Percentiles rank a stretch among this genome's conserved stretches.
phyloP scores from a whole-genome alignment of 2,329 filamentous ascomycete genomes.

The Sclerotinia trifoliorum region DNA sequence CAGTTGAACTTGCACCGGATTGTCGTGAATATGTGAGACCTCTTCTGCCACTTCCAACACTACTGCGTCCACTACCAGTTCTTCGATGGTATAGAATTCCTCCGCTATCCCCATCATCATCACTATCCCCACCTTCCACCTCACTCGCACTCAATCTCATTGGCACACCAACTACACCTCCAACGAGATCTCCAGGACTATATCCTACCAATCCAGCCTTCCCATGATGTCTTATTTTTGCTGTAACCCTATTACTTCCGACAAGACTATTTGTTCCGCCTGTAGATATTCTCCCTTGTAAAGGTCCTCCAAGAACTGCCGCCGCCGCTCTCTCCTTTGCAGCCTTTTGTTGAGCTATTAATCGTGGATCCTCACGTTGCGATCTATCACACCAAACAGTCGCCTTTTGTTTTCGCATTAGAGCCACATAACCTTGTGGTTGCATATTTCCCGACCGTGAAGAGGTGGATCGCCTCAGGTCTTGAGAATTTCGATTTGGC shows the following conservation, averaged over 20 bases:
- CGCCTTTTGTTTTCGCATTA: constrained; percentile 95
- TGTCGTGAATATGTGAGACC: constrained; percentile 44
- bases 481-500: constrained; percentile 57
- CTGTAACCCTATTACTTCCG: constrained; percentile 58
- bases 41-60: constrained; percentile 43
- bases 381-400: constrained; percentile 97
- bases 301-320: constrained; percentile 68
- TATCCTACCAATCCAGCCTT: constrained; percentile 77
- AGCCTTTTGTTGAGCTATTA: constrained; percentile 77
- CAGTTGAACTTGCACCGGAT: constrained; percentile 38
- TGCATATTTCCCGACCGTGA: constrained; percentile 61
- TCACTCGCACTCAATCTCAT: constrained; percentile 93
- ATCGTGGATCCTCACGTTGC: constrained; percentile 84
- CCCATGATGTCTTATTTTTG: constrained; percentile 86
- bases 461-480: constrained; percentile 75
- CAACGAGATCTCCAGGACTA: constrained; percentile 67
- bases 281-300: constrained; percentile 42
- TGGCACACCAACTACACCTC: constrained; percentile 75
- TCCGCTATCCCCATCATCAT: constrained; percentile 61
- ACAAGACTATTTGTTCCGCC: constrained; percentile 42
- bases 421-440: constrained; percentile 81
- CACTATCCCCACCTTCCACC: constrained; percentile 83
- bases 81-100: constrained; percentile 59
- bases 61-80: constrained; percentile 73
- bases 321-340: constrained; percentile 84